Base-by-base conservation (phyloP, 75 land plant species). In the Pinus albicaulis region DNA sequence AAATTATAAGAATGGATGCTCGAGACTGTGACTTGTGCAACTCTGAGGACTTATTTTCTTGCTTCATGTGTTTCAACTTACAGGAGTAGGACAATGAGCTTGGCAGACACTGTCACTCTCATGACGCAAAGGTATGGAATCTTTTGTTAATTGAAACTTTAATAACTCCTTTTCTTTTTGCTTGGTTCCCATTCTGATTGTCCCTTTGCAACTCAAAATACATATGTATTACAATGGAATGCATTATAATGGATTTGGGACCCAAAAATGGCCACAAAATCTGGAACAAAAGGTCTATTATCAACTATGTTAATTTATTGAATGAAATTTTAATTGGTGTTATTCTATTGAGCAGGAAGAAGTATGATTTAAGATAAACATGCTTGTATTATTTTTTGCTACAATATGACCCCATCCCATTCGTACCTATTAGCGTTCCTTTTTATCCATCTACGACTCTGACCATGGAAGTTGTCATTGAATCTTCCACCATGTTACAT, bases 61-160 rank as follows among this genome's bases (percentile, higher is more conserved):
- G 99, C 99, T 68, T 96, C 97, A 0, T 96, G 99, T 44, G 99
- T 96, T 15, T 96, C 99, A 69, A 96, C 96, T 7, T 95, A 94
- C 76, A 88, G 95, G 80, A 91, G 91, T 55, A 90, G 90, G 44
- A 86, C 94, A 11, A 91, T 95, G 96, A 91, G 91, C 78, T 81
- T 91, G 63, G 84, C 91, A 11, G 96, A 93, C 73, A 93, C 96
- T 23, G 94, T 93, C 0, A 88, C 86, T 63, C 88, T 95, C 12
- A 93, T 95, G 96, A 96, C 98, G 11, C 96, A 93, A 71, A 93
- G 98, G 98, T 93, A 79, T 24, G 28, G 8, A 74, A 19, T 3
- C 48, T 15, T 41, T 78, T 36, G n/a, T 34, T 15, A 4, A 12
- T 63, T 24, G 16, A 5, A 63, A 34, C 66, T 62, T 16, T 16